phyloP scores from a whole-genome alignment of 352 stramenopile genomes.

The Globisporangium splendens region DNA sequence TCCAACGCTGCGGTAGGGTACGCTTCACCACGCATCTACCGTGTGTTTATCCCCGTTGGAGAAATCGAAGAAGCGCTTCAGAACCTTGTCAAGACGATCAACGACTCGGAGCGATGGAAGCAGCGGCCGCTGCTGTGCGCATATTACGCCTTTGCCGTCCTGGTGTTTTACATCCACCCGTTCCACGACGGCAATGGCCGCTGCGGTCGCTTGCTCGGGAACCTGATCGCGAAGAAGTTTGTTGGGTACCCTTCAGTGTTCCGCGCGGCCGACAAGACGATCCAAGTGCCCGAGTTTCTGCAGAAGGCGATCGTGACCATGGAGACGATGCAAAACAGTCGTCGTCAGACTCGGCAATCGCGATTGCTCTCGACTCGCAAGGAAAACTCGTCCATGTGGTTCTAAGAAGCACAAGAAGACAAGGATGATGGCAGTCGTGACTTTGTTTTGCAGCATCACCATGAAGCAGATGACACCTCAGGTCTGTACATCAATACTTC shows the following conservation, averaged over 20 bases:
- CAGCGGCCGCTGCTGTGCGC: constrained; percentile 57
- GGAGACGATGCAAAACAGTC: constrained; percentile 60
- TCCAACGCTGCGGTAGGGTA: constrained; percentile 66
- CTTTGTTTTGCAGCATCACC: too few relatives aligned
- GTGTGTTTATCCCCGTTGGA: constrained; percentile 65
- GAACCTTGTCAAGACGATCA: constrained; percentile 42
- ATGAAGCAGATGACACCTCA: too few relatives aligned
- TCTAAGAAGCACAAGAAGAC: too few relatives aligned
- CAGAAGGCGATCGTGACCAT: constrained; percentile 71
- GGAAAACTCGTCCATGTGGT: constrained; percentile 83
- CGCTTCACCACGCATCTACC: constrained; percentile 74
- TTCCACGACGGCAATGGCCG: constrained; percentile 84
- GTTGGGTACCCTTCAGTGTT: constrained; percentile 52
- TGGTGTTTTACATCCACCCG: constrained; percentile 85
- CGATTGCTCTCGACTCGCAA: constrained; percentile 51
- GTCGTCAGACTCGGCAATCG: constrained; percentile 40
- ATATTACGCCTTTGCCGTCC: constrained; percentile 75
- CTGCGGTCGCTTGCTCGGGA: constrained; percentile 66
- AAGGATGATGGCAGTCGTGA: too few relatives aligned
- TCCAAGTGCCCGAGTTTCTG: constrained; percentile 68
- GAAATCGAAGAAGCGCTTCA: constrained; percentile 52
- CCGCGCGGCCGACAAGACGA: constrained; percentile 75
- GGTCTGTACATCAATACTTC: too few relatives aligned
- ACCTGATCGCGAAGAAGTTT: constrained; percentile 71
- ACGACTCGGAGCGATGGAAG: constrained; percentile 35